These are phyloP conservation scores for Erysimum cheiri DNA, from an alignment of 441 rosid genomes.

Conservation along the genomic window DNA sequence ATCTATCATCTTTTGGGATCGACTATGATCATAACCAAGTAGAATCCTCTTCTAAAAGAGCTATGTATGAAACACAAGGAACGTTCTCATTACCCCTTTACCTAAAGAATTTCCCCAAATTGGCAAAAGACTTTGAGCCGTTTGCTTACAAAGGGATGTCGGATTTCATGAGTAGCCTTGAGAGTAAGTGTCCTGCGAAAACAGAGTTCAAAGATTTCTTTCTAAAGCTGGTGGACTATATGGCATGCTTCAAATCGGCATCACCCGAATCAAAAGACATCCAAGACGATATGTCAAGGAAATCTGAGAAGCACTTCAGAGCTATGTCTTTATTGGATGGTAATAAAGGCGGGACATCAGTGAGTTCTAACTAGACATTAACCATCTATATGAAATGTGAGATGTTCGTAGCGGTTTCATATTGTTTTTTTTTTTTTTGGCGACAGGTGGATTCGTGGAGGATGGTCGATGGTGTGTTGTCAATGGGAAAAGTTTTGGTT, in stretches of 20 bases:
- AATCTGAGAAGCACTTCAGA: background rate
- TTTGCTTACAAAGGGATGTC: slow-evolving; percentile 4
- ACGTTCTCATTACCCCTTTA: slow-evolving; percentile 9
- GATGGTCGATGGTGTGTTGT: background rate
- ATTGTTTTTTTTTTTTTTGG: background rate
- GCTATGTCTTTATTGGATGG: slow-evolving; percentile 5
- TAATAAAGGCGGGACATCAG: slow-evolving; percentile 6
- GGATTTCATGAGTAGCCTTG: background rate
- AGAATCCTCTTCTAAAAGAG: slow-evolving; percentile 15
- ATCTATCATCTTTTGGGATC: slow-evolving; percentile 20
- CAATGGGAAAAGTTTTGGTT: slow-evolving; percentile 3
- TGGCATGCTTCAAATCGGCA: slow-evolving; percentile 1
- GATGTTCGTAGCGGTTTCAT: too few relatives aligned
- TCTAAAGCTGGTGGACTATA: background rate
- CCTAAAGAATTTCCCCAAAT: background rate
- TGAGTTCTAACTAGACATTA: background rate
- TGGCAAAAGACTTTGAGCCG: background rate
- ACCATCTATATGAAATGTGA: background rate
- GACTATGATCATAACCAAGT: background rate
- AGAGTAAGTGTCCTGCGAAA: slow-evolving; percentile 3
- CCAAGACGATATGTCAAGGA: background rate
- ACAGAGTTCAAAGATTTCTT: slow-evolving; percentile 3
- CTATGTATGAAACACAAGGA: background rate
- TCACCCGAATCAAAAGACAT: background rate
- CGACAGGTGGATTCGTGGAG: background rate